Evolutionary conservation across 2,329 filamentous ascomycete species (phyloP), one percentile per base, ranked within the genome.

Genomic region (Beauveria varroae): DNA sequence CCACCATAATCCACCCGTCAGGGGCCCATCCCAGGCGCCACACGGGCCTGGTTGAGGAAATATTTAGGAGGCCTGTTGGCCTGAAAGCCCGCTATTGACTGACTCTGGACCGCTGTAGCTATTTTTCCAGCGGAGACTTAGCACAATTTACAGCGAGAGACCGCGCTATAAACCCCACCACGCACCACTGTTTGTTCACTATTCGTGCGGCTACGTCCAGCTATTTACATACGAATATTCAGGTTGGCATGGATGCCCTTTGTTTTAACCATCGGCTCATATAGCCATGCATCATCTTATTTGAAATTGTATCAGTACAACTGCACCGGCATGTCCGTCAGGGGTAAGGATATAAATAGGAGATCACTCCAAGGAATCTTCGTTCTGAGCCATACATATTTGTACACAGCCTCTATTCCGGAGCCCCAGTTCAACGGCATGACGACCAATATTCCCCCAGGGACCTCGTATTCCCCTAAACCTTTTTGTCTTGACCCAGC

Each of bases 401-500:
- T 26, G n/a, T n/a, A 28, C 44, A n/a, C 34, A 50, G 55, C 55
- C 54, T 47, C 54, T 37, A 12, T 46, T 20, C 53, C 44, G 53
- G 53, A 10, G 10, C 53, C 14, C 43, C 52, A 2, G 52, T 3
- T 54, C 52, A 28, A 51, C 52, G 52, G 52, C 34, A 26, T 40
- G 52, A n/a, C 22, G n/a, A 20, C 54, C 43, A 44, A 34, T 34
- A n/a, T 24, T 24, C 26, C 54, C 41, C 53, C 24, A 20, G 41
- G 41, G n/a, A 24, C 41, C 44, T 58, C 55, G 55, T 50, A 58
- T 58, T 50, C 30, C 55, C 55, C 30, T 12, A 49, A 46, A 16
- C 53, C 6, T 7, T 56, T 41, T 44, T 46, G 22, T 22, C 3
- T 20, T 20, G 16, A 9, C 20, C 14, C 12, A 1, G 16, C 5